Conservation (phyloP, 208 protist species). For the Leishmania lainsoni region DNA sequence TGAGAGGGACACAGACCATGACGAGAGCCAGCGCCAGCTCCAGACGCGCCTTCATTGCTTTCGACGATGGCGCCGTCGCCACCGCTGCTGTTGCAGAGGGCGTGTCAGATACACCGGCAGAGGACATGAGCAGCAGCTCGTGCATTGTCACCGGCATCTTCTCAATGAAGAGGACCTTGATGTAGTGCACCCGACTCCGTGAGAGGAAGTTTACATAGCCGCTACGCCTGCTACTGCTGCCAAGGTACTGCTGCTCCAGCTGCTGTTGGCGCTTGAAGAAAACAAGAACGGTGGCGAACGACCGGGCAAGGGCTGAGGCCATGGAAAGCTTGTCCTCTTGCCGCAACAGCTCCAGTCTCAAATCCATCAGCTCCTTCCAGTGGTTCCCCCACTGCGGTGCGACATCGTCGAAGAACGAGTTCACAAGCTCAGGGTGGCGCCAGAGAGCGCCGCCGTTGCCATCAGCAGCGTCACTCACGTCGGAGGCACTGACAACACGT, state of each 20-base stretch:
- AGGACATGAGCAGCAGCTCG: conserved; percentile 40
- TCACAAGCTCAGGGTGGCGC: conserved; percentile 42
- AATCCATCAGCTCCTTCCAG: conserved; percentile 85
- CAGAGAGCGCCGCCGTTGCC: conserved; percentile 12
- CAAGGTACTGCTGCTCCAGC: conserved; percentile 1
- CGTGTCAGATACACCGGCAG: background rate
- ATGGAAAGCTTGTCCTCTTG: conserved; percentile 47
- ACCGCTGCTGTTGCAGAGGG: background rate
- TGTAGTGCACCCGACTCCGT: conserved; percentile 29
- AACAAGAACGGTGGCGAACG: conserved; percentile 44
- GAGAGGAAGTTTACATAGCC: conserved; percentile 19
- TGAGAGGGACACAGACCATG: conserved; percentile 46
- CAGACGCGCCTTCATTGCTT: conserved; percentile 25
- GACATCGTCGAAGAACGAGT: conserved; percentile 49
- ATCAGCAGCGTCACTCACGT: background rate
- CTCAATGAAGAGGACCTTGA: conserved; percentile 58
- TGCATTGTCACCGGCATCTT: conserved; percentile 71
- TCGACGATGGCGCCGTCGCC: conserved; percentile 1
- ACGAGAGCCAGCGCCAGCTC: conserved; percentile 56
- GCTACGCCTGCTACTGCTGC: background rate
- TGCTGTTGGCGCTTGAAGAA: conserved; percentile 58
- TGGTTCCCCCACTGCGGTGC: conserved; percentile 53
- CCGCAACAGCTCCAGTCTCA: conserved; percentile 53
- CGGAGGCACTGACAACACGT: background rate
- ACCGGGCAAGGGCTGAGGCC: conserved; percentile 52